Evolutionary conservation across 495 filamentous ascomycete genomes (phyloP), one percentile per base, ranked within the genome.

Genomic region (Talaromyces nanjingensis): DNA sequence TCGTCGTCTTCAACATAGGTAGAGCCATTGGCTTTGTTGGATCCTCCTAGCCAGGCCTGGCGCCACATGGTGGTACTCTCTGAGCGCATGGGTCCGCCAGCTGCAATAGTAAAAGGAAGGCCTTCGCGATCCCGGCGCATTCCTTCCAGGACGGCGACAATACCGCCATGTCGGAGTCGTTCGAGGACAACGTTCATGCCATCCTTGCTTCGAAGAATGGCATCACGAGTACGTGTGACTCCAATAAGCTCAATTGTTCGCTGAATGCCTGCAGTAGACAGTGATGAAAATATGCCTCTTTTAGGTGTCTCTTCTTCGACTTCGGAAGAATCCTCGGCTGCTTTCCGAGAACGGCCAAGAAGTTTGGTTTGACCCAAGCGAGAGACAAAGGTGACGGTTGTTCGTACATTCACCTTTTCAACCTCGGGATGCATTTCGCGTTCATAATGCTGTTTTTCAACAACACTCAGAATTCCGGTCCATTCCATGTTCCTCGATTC

Each of bases 101-200:
- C 65, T 11, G 78, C 77, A 60, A 82, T 72, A 8, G 72, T 67
- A 16, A 71, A 65, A 54, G 60, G 60, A 9, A 62, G 14, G n/a
- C 60, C 74, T 64, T 86, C 85, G 18, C 85, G 76, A 70, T 94
- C 91, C 68, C 81, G 77, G 62, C 89, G 82, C 86, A 93, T 90
- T 29, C 90, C 90, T 72, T 97, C 93, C 49, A 94, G 75, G 18
- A 97, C 89, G 20, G 85, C 91, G 27, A 93, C 89, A 45, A 97
- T 85, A 11, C 96, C 90, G 12, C 92, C 91, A 60, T 81, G 79
- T 62, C 94, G 84, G 66, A 98, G 72, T 39, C 94, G 83, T 74
- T 96, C 91, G 25, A 99, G 80, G 16, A 99, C 93, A 52, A 97
- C 86, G 62, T 88, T 90, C 94, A 99, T 97, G 18, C 96, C 94